Evolutionary conservation across 1,284 basidiomycete species (phyloP).

Genomic region (Kalmanozyma brasiliensis): DNA sequence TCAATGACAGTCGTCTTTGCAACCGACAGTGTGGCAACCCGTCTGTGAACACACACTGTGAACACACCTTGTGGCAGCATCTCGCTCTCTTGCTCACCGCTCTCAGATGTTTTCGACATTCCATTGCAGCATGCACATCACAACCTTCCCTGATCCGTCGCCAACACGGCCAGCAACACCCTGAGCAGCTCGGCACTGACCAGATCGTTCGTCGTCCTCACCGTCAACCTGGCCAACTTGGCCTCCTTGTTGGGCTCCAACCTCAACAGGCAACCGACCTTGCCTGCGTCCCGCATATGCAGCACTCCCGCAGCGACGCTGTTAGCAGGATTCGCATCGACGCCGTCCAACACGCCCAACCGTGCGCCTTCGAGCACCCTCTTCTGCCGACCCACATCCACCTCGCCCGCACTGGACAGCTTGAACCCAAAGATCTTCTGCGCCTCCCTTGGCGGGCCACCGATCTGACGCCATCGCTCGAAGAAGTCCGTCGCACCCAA

Average conservation of each 20-base stretch:
- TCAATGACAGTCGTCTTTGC: no score
- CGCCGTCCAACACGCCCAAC: slow-evolving; percentile 78
- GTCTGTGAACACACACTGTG: no score
- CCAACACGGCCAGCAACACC: slow-evolving; percentile 43
- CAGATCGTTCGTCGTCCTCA: slow-evolving; percentile 92
- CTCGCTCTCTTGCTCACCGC: no score
- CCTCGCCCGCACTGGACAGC: slow-evolving; percentile 73
- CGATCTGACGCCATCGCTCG: slow-evolving; percentile 97
- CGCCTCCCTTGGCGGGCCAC: slow-evolving; percentile 86
- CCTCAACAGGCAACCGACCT: slow-evolving; percentile 91
- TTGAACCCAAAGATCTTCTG: slow-evolving; percentile 86
- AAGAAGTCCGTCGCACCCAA: slow-evolving; percentile 88
- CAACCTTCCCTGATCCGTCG: slow-evolving; percentile 29
- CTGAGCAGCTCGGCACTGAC: slow-evolving; percentile 82
- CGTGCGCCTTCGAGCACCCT: slow-evolving; percentile 81
- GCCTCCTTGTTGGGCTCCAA: slow-evolving; percentile 94
- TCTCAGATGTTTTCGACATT: no score
- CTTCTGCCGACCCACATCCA: slow-evolving; percentile 79
- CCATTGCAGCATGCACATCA: no score
- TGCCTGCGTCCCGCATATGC: slow-evolving; percentile 85
- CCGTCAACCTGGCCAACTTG: slow-evolving; percentile 91
- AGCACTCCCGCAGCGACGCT: slow-evolving; percentile 91
- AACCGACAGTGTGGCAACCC: no score
- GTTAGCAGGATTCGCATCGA: slow-evolving; percentile 76
- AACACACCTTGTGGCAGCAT: no score